Conservation (phyloP, 805 yeast species). For the Metschnikowia drakensbergensis region DNA sequence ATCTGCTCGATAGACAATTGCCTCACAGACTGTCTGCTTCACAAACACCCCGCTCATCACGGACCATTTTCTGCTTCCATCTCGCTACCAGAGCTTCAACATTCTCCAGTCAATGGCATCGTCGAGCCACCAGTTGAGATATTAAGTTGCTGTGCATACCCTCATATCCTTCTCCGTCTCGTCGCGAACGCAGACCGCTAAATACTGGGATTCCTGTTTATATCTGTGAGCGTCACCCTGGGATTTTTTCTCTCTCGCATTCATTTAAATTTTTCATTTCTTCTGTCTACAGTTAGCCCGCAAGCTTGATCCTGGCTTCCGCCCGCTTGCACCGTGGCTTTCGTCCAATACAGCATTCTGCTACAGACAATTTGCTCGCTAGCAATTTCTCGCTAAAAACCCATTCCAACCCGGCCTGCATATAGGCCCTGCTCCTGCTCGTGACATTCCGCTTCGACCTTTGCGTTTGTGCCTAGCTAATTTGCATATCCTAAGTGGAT, state of each 20-base stretch:
- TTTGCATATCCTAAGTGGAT: background rate
- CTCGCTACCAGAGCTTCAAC: background rate
- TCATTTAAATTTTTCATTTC: background rate
- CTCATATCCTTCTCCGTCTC: slow-evolving; percentile 1
- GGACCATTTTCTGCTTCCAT: background rate
- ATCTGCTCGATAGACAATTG: no score
- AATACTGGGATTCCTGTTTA: slow-evolving; percentile 1
- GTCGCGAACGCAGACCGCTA: slow-evolving; percentile 6
- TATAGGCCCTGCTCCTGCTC: background rate
- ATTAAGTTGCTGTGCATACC: background rate
- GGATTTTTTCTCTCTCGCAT: background rate
- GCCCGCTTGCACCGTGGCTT: slow-evolving; percentile 4
- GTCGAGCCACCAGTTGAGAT: slow-evolving; percentile 1
- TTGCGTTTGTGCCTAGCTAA: slow-evolving; percentile 2
- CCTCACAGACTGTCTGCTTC: no score
- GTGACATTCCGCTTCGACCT: background rate
- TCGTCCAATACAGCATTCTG: background rate
- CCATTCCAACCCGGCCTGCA: background rate
- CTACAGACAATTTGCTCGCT: background rate
- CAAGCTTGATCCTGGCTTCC: slow-evolving; percentile 3
- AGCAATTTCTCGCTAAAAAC: background rate
- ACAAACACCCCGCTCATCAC: no score
- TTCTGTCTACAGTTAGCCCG: background rate
- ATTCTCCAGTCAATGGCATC: slow-evolving; percentile 2
- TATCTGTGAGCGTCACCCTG: slow-evolving; percentile 5